These are phyloP conservation scores for Linnemannia zychae DNA, from an alignment of 192 early-diverging fungal species.

Conservation along the genomic window DNA sequence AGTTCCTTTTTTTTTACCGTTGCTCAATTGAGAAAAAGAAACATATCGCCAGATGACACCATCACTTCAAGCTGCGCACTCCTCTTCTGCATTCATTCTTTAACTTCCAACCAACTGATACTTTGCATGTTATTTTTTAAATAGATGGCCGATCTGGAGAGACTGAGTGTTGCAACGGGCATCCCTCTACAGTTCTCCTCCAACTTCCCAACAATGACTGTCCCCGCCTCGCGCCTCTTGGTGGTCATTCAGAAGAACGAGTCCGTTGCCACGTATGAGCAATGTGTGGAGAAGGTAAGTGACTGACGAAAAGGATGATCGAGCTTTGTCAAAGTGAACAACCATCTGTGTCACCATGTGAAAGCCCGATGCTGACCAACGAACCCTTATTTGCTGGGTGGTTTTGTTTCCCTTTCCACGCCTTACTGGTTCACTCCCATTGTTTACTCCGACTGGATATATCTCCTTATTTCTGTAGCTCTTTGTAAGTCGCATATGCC, in stretches of 20 bases:
- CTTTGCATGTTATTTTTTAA: background rate
- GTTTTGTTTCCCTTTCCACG: background rate
- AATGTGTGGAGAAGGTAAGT: constrained; percentile 42
- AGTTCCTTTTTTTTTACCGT: too few species aligned
- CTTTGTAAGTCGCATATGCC: background rate
- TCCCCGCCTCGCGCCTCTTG: constrained; percentile 26
- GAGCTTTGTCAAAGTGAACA: background rate
- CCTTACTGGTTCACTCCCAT: background rate
- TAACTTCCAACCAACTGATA: background rate
- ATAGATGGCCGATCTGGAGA: constrained; percentile 22
- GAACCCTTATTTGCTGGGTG: background rate
- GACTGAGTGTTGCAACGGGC: background rate
- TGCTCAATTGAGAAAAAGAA: background rate
- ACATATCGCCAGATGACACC: constrained; percentile 24
- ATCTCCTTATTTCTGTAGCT: background rate
- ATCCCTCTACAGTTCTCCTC: constrained; percentile 40
- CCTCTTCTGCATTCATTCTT: background rate
- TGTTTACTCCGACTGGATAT: background rate
- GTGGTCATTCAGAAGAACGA: constrained; percentile 38
- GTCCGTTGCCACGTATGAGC: constrained; percentile 22
- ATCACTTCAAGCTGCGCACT: background rate
- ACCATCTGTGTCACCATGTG: background rate
- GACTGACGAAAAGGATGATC: background rate
- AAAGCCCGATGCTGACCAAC: background rate
- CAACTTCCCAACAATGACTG: constrained; percentile 26